Conservation (phyloP, 2,329 filamentous ascomycete species). For the Bipolaris oryzae region DNA sequence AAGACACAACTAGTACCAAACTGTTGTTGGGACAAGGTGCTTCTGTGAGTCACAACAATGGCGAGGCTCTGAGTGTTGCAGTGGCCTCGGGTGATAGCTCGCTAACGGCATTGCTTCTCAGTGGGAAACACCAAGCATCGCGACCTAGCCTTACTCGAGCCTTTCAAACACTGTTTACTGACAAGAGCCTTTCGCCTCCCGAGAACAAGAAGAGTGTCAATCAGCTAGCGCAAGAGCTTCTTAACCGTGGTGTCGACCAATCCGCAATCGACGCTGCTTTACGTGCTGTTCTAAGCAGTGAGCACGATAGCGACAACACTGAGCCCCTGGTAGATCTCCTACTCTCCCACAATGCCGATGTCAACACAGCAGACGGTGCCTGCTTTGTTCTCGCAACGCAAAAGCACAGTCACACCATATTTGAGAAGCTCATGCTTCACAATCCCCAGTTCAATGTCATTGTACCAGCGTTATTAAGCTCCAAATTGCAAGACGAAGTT, state of each 20-base stretch:
- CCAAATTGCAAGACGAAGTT: conserved; percentile 55
- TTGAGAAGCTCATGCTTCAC: conserved; percentile 42
- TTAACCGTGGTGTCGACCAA: conserved; percentile 36
- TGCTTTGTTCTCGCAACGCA: conserved; percentile 42
- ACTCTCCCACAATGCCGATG: conserved; percentile 36
- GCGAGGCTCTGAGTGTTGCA: conserved; percentile 61
- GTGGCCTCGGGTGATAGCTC: conserved; percentile 59
- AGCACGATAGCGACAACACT: conserved; percentile 11
- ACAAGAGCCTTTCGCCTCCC: conserved; percentile 7
- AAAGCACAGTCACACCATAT: conserved; percentile 25
- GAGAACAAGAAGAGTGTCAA: conserved; percentile 4
- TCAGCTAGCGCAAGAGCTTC: conserved; percentile 33
- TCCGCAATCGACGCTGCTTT: conserved; percentile 37
- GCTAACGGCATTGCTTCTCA: conserved; percentile 59
- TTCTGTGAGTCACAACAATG: conserved; percentile 58
- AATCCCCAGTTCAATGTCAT: conserved; percentile 59
- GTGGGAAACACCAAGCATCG: conserved; percentile 39
- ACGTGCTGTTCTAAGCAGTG: conserved; percentile 25
- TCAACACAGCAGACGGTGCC: conserved; percentile 38
- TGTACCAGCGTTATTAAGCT: conserved; percentile 64
- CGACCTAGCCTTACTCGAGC: conserved; percentile 34
- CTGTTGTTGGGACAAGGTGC: conserved; percentile 42
- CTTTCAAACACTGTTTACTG: conserved; percentile 36
- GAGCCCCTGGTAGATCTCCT: conserved; percentile 31
- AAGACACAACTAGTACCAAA: conserved; percentile 32